A percentile compares a stretch with the other conserved stretches of the same genome.
Conservation (phyloP, 2,329 filamentous ascomycete genomes). For the Dothistroma septosporum region DNA sequence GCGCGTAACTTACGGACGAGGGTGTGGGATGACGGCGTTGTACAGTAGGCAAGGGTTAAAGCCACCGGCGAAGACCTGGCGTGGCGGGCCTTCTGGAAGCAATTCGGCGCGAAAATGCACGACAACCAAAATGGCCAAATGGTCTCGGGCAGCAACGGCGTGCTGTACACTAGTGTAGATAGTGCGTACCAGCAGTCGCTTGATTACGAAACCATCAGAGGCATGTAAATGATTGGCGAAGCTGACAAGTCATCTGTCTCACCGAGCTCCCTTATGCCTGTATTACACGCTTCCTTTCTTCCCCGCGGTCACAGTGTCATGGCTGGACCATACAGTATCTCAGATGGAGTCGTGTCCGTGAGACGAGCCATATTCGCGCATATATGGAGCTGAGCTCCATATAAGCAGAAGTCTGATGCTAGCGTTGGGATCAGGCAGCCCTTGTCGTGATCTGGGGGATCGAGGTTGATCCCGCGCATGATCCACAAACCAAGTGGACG, state of each 20-base stretch:
- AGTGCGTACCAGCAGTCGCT: neutral
- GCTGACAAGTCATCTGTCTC: neutral
- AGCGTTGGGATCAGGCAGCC: neutral
- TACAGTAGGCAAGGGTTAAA: neutral
- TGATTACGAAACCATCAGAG: neutral
- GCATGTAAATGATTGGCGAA: neutral
- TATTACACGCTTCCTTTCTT: neutral
- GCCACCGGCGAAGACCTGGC: conserved; percentile 1
- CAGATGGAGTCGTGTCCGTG: neutral
- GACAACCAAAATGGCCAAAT: neutral
- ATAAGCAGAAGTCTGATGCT: neutral
- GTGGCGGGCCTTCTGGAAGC: neutral
- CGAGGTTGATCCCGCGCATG: conserved; percentile 5
- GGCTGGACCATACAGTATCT: neutral
- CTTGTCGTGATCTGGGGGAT: conserved; percentile 2
- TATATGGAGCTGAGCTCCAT: neutral
- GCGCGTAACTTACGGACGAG: conserved; percentile 2
- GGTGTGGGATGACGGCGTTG: neutral
- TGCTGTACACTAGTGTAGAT: conserved; percentile 4
- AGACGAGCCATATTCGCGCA: neutral
- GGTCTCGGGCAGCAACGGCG: conserved; percentile 1
- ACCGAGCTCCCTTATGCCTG: neutral
- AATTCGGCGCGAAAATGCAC: conserved; percentile 6
- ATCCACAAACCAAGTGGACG: neutral
- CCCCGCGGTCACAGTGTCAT: neutral